phyloP scores from a whole-genome alignment of 164 flowering plant genomes.

The Chimonanthus praecox region DNA sequence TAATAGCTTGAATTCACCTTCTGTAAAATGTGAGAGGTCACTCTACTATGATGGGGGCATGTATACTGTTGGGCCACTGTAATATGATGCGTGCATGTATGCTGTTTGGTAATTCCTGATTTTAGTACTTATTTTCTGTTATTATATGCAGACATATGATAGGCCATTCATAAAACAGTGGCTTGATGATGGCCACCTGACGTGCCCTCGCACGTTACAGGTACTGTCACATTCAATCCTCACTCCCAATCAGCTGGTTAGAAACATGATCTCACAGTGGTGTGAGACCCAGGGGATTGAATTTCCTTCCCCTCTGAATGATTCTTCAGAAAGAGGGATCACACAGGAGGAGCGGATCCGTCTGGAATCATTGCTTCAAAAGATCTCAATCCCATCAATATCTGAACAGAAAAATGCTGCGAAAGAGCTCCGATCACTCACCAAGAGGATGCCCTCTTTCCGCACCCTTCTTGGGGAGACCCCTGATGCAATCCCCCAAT shows the following conservation, averaged over 20 bases:
- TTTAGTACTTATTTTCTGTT: neutral
- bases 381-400: slow-evolving; percentile 32
- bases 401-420: slow-evolving; percentile 61
- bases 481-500: slow-evolving; percentile 39
- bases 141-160: slow-evolving; percentile 66
- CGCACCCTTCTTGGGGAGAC: slow-evolving; percentile 67
- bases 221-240: slow-evolving; percentile 59
- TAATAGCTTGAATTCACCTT: no score
- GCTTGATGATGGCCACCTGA: slow-evolving; percentile 53
- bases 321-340: slow-evolving; percentile 26
- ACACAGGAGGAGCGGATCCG: slow-evolving; percentile 37
- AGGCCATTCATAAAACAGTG: slow-evolving; percentile 55
- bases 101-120: neutral
- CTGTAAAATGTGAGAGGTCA: neutral
- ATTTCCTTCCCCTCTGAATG: slow-evolving; percentile 19
- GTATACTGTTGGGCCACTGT: neutral
- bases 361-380: slow-evolving; percentile 39
- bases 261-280: slow-evolving; percentile 59
- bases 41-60: neutral
- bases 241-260: slow-evolving; percentile 55
- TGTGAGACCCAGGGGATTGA: slow-evolving; percentile 48
- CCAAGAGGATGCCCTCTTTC: slow-evolving; percentile 57
- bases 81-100: neutral
- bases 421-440: slow-evolving; percentile 62
- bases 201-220: slow-evolving; percentile 67